phyloP scores from a whole-genome alignment of 176 grass and related monocot species.

The Triticum turgidum region DNA sequence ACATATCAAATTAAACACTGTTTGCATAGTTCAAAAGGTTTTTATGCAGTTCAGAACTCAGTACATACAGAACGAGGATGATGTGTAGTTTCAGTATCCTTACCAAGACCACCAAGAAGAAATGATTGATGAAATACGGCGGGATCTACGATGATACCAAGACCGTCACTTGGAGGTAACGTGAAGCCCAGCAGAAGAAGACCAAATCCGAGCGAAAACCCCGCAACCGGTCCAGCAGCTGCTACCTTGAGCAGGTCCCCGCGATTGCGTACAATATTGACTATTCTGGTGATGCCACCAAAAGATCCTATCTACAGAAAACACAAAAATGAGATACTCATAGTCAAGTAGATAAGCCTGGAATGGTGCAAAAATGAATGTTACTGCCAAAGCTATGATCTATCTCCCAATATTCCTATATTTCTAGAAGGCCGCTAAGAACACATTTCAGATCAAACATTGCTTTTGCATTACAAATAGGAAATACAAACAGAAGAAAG shows the following conservation, averaged over 20 bases:
- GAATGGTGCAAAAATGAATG: constrained; percentile 4
- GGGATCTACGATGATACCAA: constrained; percentile 77
- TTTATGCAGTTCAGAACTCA: not conserved
- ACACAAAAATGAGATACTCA: not conserved
- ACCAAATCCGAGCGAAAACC: constrained; percentile 69
- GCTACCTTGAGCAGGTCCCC: constrained; percentile 81
- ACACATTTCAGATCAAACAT: not conserved
- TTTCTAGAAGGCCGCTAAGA: constrained; percentile 1
- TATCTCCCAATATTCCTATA: not conserved
- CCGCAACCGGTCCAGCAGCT: constrained; percentile 83
- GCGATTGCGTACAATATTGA: constrained; percentile 81
- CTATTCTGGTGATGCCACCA: constrained; percentile 89
- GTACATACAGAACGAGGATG: not conserved
- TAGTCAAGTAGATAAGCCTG: not conserved
- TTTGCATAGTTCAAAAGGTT: not conserved
- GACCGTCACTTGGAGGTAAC: constrained; percentile 75
- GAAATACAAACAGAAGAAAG: not conserved
- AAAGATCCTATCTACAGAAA: constrained; percentile 93
- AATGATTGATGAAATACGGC: constrained; percentile 90
- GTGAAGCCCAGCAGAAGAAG: constrained; percentile 85
- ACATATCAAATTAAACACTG: not conserved
- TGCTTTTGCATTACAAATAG: not conserved
- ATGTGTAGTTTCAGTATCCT: not conserved
- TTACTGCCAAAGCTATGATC: not conserved
- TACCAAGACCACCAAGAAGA: constrained; percentile 92